phyloP scores from a whole-genome alignment of 352 stramenopile genomes.

The Achlya hypogyna region DNA sequence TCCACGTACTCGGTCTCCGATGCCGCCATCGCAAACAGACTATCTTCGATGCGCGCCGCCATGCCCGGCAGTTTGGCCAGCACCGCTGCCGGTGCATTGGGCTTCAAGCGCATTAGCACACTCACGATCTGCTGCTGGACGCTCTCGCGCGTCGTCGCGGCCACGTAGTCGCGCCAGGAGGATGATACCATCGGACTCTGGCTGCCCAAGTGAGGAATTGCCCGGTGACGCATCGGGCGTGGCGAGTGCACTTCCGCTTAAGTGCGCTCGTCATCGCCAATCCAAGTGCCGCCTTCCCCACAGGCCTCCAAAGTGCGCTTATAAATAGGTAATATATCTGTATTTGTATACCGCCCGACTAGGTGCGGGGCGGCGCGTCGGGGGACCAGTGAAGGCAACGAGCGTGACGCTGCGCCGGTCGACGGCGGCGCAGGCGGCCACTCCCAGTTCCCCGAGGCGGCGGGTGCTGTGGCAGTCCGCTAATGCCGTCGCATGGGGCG shows the following conservation, averaged over 20 bases:
- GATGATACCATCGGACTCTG: not conserved
- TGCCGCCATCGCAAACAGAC: conserved; percentile 78
- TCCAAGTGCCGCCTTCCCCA: not conserved
- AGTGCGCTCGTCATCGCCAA: conserved; percentile 9
- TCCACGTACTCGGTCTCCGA: conserved; percentile 89
- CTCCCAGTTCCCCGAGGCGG: no score
- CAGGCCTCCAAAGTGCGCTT: not conserved
- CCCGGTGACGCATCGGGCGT: not conserved
- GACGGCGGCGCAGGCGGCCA: no score
- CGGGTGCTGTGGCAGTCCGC: no score
- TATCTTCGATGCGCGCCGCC: conserved; percentile 93
- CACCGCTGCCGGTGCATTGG: conserved; percentile 92
- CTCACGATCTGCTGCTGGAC: conserved; percentile 78
- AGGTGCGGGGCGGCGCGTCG: not conserved
- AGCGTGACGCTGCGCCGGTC: not conserved
- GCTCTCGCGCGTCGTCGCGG: conserved; percentile 24
- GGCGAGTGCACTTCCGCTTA: not conserved
- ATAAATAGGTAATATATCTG: not conserved
- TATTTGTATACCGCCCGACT: not conserved
- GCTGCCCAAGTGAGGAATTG: not conserved
- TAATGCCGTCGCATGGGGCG: no score
- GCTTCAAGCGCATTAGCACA: conserved; percentile 88
- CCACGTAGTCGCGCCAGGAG: conserved; percentile 3
- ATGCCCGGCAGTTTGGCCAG: conserved; percentile 92
- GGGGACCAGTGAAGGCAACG: not conserved